Base-by-base conservation (phyloP, 1,139 yeast genomes). In the Blastobotrys ciferrii region DNA sequence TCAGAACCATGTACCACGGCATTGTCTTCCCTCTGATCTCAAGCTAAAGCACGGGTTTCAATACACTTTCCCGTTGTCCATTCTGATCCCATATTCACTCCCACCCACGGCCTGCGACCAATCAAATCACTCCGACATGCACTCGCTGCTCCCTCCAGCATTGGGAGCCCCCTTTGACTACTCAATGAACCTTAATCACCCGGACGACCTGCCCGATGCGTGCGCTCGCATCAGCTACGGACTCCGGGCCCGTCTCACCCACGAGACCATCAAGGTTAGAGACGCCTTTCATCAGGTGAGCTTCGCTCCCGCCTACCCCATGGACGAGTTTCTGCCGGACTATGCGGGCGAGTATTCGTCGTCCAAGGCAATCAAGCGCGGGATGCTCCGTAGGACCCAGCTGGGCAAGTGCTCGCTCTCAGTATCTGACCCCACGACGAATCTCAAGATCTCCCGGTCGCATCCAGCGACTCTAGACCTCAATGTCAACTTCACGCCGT, bases 221-320 rank as follows among this genome's bases (percentile, higher is more conserved):
- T 17, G 28, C 14, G 40, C 40, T 28, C 40, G 40, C 2, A 36
- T 36, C 40, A 36, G 25, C 11, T 36, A 36, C 40, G 40, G 40
- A 11, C 40, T 36, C 13, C 25, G 40, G 12, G 40, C 25, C 13
- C 19, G 40, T 15, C 3, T 36, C 28, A 23, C 18, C 3, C 4
- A 15, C 15, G 14, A 36, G 4, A 3, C 28, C 5, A 28, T 36
- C 5, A 7, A 28, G 4, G 6, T 36, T 9, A 36, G n/a, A 28
- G 40, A 36, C 11, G 12, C 40, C 40, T 36, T 36, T 28, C 18
- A 18, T 3, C 28, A 23, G 14, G 25, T 36, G 4, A 5, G 15
- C 40, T 36, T 36, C 28, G 11, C 40, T 7, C 40, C 40, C n/a
- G 25, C 40, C 4, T 36, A 36, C 28, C 40, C 28, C 14, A 36